Conservation (phyloP, 345 rosid species). For the thale cress (Arabidopsis thaliana) region TAIR10.1 NC_003071.7:8847501-8848000, state of each 20-base stretch:
- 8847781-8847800: conserved; percentile 63
- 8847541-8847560: conserved; percentile 61
- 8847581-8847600: conserved; percentile 59
- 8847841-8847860: conserved; percentile 57
- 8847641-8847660: conserved; percentile 66
- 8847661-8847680: conserved; percentile 59
- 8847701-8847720: conserved; percentile 55
- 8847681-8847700: conserved; percentile 51
- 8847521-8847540: conserved; percentile 43
- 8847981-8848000: conserved; percentile 61
- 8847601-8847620: conserved; percentile 42
- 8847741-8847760: conserved; percentile 52
- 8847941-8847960: conserved; percentile 61
- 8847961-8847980: conserved; percentile 63
- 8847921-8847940: conserved; percentile 56
- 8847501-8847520: conserved; percentile 48
- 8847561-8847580: conserved; percentile 62
- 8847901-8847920: conserved; percentile 50
- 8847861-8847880: conserved; percentile 62
- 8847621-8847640: conserved; percentile 48
- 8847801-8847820: conserved; percentile 49
- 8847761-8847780: conserved; percentile 62
- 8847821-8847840: conserved; percentile 49
- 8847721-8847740: conserved; percentile 52
- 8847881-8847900: conserved; percentile 52